Conservation (phyloP, 2,329 filamentous ascomycete genomes). For the Rachicladosporium sp. region DNA sequence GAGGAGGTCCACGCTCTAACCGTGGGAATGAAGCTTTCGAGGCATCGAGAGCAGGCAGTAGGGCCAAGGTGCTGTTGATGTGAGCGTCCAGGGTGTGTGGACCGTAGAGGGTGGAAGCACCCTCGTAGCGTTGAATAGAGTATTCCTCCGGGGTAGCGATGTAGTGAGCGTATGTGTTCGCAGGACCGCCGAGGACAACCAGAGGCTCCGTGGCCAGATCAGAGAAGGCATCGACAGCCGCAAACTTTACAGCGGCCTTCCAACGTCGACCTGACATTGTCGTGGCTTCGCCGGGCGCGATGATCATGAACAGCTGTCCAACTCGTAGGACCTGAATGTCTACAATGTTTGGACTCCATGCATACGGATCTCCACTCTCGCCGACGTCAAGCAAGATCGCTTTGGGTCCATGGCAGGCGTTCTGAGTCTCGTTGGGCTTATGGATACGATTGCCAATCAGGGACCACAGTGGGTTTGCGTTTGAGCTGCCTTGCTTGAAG, state of each 20-base stretch:
- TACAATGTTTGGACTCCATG: conserved; percentile 84
- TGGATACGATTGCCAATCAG: conserved; percentile 63
- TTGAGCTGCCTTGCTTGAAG: conserved; percentile 73
- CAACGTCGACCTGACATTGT: conserved; percentile 88
- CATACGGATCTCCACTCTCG: conserved; percentile 63
- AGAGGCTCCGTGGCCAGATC: conserved; percentile 39
- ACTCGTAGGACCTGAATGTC: conserved; percentile 77
- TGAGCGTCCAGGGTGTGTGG: conserved; percentile 72
- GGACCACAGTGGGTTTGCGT: conserved; percentile 67
- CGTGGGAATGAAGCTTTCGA: conserved; percentile 22
- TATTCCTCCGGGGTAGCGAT: conserved; percentile 72
- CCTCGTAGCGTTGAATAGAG: conserved; percentile 77
- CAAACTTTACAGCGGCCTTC: conserved; percentile 57
- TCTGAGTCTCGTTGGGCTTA: conserved; percentile 56
- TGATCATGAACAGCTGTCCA: conserved; percentile 71
- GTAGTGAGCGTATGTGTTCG: conserved; percentile 83
- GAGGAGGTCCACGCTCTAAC: conserved; percentile 41
- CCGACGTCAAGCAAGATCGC: conserved; percentile 82
- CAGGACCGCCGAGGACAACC: conserved; percentile 79
- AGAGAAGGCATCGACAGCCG: conserved; percentile 21
- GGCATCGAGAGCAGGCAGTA: conserved; percentile 53
- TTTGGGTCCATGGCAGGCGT: conserved; percentile 66
- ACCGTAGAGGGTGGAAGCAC: conserved; percentile 83
- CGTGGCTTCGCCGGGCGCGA: conserved; percentile 76
- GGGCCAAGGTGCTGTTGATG: conserved; percentile 67